Percentiles rank a stretch among this genome's conserved stretches.
phyloP scores from a whole-genome alignment of 352 stramenopile species.

The Sclerospora graminicola region DNA sequence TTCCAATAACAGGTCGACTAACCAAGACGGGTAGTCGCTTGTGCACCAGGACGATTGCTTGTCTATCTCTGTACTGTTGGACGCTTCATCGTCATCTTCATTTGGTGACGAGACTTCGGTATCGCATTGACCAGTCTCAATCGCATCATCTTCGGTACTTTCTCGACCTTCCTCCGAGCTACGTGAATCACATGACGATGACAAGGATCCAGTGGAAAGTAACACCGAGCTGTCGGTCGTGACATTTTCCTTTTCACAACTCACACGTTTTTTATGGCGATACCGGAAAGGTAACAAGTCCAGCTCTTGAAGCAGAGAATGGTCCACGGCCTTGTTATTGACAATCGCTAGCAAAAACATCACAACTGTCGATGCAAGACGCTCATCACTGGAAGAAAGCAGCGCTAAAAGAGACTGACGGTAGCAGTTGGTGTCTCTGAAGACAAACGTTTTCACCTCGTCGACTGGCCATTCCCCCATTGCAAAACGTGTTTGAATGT shows the following conservation, averaged over 20 bases:
- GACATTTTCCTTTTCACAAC: constrained; percentile 1
- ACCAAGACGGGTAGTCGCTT: constrained; percentile 33
- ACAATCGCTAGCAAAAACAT: constrained; percentile 52
- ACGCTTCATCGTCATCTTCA: constrained; percentile 2
- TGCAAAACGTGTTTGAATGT: constrained; percentile 65
- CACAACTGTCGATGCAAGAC: constrained; percentile 45
- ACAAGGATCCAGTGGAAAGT: constrained; percentile 10
- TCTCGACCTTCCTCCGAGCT: constrained; percentile 12
- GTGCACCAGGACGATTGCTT: constrained; percentile 1
- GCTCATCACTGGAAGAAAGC: constrained; percentile 49
- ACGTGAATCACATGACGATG: constrained; percentile 16
- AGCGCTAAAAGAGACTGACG: constrained; percentile 52
- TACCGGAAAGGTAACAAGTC: constrained; percentile 45
- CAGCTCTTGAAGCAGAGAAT: constrained; percentile 50
- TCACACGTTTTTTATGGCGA: constrained; percentile 15
- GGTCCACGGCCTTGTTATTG: constrained; percentile 53
- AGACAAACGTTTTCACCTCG: constrained; percentile 51
- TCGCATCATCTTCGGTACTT: constrained; percentile 3
- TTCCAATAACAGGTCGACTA: constrained; percentile 35
- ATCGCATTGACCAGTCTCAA: constrained; percentile 1
- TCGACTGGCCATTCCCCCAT: constrained; percentile 71
- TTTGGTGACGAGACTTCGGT: neutral
- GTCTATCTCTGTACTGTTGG: constrained; percentile 2
- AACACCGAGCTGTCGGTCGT: constrained; percentile 3
- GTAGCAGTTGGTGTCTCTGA: constrained; percentile 37